These are phyloP conservation scores for Heterobasidion occidentale DNA, from an alignment of 1,284 basidiomycete genomes.

Conservation along the genomic window DNA sequence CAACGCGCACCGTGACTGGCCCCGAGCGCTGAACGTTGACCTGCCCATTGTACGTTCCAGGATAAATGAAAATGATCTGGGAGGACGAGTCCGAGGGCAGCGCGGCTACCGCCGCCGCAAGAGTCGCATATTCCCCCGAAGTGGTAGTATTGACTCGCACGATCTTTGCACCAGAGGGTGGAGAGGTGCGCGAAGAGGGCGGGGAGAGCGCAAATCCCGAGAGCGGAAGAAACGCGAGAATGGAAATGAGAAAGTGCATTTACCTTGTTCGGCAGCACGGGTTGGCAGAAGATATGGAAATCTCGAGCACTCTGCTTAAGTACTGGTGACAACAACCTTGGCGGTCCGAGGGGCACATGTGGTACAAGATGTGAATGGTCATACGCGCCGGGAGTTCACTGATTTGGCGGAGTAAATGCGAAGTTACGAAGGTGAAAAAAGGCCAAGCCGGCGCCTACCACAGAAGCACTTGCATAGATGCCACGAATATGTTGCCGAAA, in stretches of 20 bases:
- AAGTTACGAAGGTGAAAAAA: no score
- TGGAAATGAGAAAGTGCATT: neutral
- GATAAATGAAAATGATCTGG: constrained; percentile 43
- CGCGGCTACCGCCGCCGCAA: constrained; percentile 33
- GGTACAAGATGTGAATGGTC: neutral
- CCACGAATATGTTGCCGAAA: no score
- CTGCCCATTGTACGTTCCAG: constrained; percentile 47
- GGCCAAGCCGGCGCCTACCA: no score
- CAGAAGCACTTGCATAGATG: no score
- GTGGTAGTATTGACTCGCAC: constrained; percentile 33
- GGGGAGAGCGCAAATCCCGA: constrained; percentile 12
- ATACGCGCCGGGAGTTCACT: no score
- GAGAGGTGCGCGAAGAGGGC: constrained; percentile 31
- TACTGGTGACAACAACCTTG: neutral
- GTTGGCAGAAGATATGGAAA: no score
- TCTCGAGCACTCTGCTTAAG: no score
- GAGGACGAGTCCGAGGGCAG: constrained; percentile 35
- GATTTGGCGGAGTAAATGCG: no score
- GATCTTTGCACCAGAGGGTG: constrained; percentile 35
- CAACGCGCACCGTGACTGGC: constrained; percentile 17
- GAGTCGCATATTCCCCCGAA: constrained; percentile 34
- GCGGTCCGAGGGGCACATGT: neutral
- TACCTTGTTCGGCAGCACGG: neutral
- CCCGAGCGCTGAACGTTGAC: constrained; percentile 37
- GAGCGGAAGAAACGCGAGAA: neutral